Evolutionary conservation across 2,329 filamentous ascomycete species (phyloP).

Genomic region (Tolypocladium guangdongense): DNA sequence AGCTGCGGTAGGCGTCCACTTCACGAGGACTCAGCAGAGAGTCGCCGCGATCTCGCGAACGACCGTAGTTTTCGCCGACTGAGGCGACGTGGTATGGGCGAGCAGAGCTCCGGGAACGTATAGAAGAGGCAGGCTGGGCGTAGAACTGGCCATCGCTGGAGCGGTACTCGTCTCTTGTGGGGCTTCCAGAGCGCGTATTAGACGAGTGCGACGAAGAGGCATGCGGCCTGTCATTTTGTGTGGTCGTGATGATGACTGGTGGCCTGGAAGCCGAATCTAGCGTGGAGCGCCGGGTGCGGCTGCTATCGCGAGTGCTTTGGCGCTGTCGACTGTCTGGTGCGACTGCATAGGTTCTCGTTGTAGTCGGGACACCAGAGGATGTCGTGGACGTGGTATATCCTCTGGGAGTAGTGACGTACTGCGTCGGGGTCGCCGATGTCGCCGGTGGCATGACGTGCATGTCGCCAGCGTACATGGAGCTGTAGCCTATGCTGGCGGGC

Average conservation of each 20-base stretch:
- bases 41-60: slow-evolving; percentile 38
- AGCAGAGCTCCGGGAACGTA: slow-evolving; percentile 37
- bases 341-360: slow-evolving; percentile 46
- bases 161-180: slow-evolving; percentile 39
- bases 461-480: slow-evolving; percentile 39
- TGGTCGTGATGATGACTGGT: slow-evolving; percentile 47
- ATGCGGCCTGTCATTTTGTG: slow-evolving; percentile 31
- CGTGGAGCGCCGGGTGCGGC: slow-evolving; percentile 39
- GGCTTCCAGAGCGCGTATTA: slow-evolving; percentile 29
- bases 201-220: slow-evolving; percentile 27
- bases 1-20: slow-evolving; percentile 34
- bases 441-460: slow-evolving; percentile 41
- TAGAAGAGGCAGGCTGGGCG: slow-evolving; percentile 46
- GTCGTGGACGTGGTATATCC: slow-evolving; percentile 22
- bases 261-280: slow-evolving; percentile 38
- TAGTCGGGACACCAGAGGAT: slow-evolving; percentile 26
- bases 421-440: slow-evolving; percentile 21
- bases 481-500: slow-evolving; percentile 39
- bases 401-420: slow-evolving; percentile 21
- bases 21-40: slow-evolving; percentile 26
- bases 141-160: slow-evolving; percentile 41
- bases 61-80: slow-evolving; percentile 40
- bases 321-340: slow-evolving; percentile 40
- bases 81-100: slow-evolving; percentile 36
- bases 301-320: slow-evolving; percentile 35